phyloP scores from a whole-genome alignment of 257 asterid genomes.

The Nicotiana tabacum region DNA sequence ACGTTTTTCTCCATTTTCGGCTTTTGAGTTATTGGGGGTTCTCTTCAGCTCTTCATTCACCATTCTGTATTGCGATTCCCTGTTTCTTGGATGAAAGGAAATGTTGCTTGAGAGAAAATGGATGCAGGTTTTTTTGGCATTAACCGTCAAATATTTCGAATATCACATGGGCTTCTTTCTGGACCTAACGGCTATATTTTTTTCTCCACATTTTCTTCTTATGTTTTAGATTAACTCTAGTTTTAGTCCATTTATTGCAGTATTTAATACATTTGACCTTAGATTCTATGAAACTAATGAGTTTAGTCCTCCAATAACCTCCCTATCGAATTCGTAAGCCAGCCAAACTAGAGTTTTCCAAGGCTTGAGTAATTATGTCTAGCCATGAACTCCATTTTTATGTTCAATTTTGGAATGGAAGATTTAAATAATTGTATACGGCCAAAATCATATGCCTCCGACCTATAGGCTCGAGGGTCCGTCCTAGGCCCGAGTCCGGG shows the following conservation, averaged over 20 bases:
- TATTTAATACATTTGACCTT: neutral
- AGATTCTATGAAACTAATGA: neutral
- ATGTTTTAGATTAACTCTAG: neutral
- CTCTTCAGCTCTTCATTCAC: slow-evolving; percentile 23
- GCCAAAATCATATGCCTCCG: too few relatives aligned
- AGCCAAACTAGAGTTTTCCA: neutral
- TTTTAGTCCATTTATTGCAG: neutral
- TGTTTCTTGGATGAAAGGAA: neutral
- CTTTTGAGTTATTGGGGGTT: slow-evolving; percentile 24
- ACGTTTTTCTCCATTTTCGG: slow-evolving; percentile 26
- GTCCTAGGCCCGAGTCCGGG: too few relatives aligned
- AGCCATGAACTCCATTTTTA: neutral
- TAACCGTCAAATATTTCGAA: neutral
- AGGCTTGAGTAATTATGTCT: neutral
- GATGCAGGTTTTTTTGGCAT: neutral
- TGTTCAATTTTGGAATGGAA: neutral
- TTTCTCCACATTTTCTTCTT: neutral
- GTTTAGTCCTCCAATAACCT: neutral
- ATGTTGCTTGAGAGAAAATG: neutral
- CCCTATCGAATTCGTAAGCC: neutral
- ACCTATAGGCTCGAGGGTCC: too few relatives aligned
- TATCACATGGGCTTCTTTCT: neutral
- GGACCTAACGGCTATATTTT: neutral
- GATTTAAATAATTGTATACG: neutral
- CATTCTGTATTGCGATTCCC: slow-evolving; percentile 10